Base-by-base conservation (phyloP, 768 basidiomycete genomes). In the Solioccasus polychromus region DNA sequence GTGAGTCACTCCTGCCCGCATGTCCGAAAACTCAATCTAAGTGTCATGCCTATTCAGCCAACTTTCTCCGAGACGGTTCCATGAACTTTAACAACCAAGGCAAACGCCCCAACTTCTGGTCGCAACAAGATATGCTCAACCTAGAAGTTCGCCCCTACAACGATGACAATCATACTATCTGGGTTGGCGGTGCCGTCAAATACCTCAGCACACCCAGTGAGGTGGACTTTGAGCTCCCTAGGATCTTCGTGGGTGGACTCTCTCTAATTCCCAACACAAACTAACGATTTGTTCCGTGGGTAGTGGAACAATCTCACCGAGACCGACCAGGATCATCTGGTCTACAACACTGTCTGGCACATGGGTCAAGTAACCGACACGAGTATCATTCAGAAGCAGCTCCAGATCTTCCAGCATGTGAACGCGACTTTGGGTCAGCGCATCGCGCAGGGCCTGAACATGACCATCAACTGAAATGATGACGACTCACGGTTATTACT, bases 121-220 rank as follows among this genome's bases (percentile, higher is more conserved):
- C 71, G 3, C 69, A 70, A 22, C 59, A 64, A 37, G 58, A 63
- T 43, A 47, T 60, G 40, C 62, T 71, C 38, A 52, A 66, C 31
- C 57, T 73, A 18, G 57, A 54, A 25, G 53, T 56, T 18, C 62
- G 64, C 6, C 60, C 66, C 9, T 72, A 67, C 51, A 60, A 67
- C 28, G 65, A 70, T 24, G 71, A 71, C 14, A 70, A 67, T 24
- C 70, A 72, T 44, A 71, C 69, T 36, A 58, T 63, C 35, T 72
- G 72, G 71, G 59, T 58, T 6, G 71, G 72, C 15, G 71, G 71
- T 35, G 71, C 70, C 5, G 62, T 73, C 35, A 66, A 61, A 28
- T 66, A 63, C 23, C 51, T 72, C 28, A 63, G 67, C 30, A 53
- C 56, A 11, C 64, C 68, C 24, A 67, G 52, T 8, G 69, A 71